These are phyloP conservation scores for Cerrena zonata DNA, from an alignment of 1,284 basidiomycete species.

Conservation along the genomic window DNA sequence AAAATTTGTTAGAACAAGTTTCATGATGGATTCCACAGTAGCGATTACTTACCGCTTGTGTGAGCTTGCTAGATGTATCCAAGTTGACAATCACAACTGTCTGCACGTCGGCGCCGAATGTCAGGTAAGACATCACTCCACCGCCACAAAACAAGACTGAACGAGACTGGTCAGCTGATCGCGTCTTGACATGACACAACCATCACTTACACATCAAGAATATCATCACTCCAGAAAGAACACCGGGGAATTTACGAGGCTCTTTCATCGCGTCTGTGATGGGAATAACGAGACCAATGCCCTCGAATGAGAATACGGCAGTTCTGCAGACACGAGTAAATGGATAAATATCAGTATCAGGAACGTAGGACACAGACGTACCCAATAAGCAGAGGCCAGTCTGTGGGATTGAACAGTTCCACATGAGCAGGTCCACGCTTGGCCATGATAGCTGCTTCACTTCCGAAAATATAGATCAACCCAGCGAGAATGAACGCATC, in stretches of 20 bases:
- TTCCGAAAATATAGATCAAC: constrained; percentile 79
- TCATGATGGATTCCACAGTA: background rate
- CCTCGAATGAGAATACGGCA: constrained; percentile 97
- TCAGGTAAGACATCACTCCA: constrained; percentile 83
- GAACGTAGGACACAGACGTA: constrained; percentile 31
- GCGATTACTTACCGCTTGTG: constrained; percentile 64
- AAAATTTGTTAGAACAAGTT: background rate
- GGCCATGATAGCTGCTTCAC: constrained; percentile 67
- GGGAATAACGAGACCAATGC: constrained; percentile 92
- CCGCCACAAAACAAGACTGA: constrained; percentile 82
- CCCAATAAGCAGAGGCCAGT: constrained; percentile 92
- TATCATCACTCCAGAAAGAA: constrained; percentile 87
- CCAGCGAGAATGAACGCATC: constrained; percentile 94
- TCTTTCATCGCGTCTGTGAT: constrained; percentile 96
- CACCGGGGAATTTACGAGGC: constrained; percentile 86
- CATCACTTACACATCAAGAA: constrained; percentile 57
- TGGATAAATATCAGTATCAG: background rate
- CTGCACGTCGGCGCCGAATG: constrained; percentile 84
- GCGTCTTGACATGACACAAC: constrained; percentile 5
- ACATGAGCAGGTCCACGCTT: constrained; percentile 76
- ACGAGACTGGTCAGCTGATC: constrained; percentile 11
- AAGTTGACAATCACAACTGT: constrained; percentile 95
- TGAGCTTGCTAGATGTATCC: constrained; percentile 78
- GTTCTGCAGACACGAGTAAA: constrained; percentile 49
- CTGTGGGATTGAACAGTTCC: constrained; percentile 80